phyloP scores from a whole-genome alignment of 164 flowering plant species.

The Umbilicus rupestris region DNA sequence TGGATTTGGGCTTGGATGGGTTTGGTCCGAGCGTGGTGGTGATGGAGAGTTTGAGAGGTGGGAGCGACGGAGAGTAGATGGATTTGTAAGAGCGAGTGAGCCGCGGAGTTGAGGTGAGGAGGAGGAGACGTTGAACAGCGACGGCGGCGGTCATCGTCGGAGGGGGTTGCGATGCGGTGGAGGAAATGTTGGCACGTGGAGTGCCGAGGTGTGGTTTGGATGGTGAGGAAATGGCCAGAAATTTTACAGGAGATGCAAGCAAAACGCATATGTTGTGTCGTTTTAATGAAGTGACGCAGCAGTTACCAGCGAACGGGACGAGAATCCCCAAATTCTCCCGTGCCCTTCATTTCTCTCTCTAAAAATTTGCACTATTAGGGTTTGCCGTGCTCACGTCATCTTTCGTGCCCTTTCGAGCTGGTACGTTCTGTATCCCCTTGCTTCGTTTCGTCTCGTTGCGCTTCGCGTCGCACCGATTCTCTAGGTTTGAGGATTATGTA shows the following conservation, averaged over 20 bases:
- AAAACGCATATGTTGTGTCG: too few relatives aligned
- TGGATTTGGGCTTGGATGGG: background rate
- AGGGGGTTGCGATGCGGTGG: too few relatives aligned
- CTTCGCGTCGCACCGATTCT: background rate
- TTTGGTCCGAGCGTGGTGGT: background rate
- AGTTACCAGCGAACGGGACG: too few relatives aligned
- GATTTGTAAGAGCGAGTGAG: slow-evolving; percentile 13
- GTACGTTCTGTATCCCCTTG: background rate
- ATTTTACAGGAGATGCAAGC: too few relatives aligned
- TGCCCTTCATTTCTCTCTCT: background rate
- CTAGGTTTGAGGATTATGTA: background rate
- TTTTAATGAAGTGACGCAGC: too few relatives aligned
- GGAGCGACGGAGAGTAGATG: slow-evolving; percentile 3
- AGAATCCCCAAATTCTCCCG: background rate
- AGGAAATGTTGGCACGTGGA: background rate
- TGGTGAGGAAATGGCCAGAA: background rate
- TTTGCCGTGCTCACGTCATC: background rate
- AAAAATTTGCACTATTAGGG: background rate
- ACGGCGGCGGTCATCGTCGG: slow-evolving; percentile 7
- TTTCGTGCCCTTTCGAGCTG: background rate
- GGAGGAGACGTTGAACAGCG: slow-evolving; percentile 21
- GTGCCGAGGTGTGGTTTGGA: background rate
- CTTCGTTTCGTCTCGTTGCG: too few relatives aligned
- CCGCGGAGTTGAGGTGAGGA: slow-evolving; percentile 11
- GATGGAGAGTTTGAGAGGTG: slow-evolving; percentile 15